Base-by-base conservation (phyloP, 495 filamentous ascomycete genomes). In the Aspergillus taichungensis region DNA sequence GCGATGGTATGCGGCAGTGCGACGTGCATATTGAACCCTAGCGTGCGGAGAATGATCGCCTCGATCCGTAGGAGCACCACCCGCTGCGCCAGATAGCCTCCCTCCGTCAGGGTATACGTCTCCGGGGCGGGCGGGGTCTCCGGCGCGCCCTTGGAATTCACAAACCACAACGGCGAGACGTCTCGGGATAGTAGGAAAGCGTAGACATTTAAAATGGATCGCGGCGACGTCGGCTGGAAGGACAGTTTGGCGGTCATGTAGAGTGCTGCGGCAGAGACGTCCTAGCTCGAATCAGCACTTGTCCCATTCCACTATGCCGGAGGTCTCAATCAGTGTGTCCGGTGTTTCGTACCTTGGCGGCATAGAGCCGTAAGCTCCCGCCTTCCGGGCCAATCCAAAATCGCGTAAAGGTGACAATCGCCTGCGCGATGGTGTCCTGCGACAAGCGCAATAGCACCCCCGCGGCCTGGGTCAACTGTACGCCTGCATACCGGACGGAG, bases 181-280 rank as follows among this genome's bases (percentile, higher is more conserved):
- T 79, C 60, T 39, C 52, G 58, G 0, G 90, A 85, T 34, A 84
- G 72, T 3, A 97, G 83, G 61, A 91, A 88, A 9, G 79, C 71
- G 63, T 91, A 95, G 40, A 91, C 85, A 51, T 88, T 90, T 38
- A 87, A 69, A 32, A 95, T 70, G 46, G 85, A 86, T 40, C 91
- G 79, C 0, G 88, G 82, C 10, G 81, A 82, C 29, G 80, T 77
- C 0, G 89, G 86, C 49, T 78, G 70, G 10, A 86, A 78, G 27
- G 88, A 87, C 37, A 92, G 71, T 63, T 98, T 98, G 14, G 92
- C 78, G 28, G 80, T 77, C 49, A 95, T 75, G 71, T 86, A 97
- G 45, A 97, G 55, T 3, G 80, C 71, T 10, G 87, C 86, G 30
- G 89, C 87, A 24, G 88, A 94, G 41, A 85, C 73, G 62, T 90